Evolutionary conservation across 2,329 filamentous ascomycete species (phyloP).

Genomic region (Aspergillus sp.): DNA sequence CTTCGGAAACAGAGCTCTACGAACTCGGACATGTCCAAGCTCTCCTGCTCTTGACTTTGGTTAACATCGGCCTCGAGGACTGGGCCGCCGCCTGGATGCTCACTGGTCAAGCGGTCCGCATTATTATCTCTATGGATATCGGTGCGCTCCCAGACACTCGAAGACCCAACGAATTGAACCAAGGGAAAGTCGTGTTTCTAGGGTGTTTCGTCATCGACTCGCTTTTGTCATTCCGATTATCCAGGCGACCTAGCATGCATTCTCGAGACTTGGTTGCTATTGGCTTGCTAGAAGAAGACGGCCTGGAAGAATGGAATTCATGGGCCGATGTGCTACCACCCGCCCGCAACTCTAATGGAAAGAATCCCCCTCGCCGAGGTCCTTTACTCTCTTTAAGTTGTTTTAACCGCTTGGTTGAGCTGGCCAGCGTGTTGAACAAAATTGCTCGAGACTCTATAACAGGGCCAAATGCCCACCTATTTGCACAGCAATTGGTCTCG

Average conservation of each 20-base stretch:
- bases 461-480: conserved; percentile 28
- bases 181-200: conserved; percentile 47
- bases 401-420: conserved; percentile 52
- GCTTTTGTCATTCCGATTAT: conserved; percentile 51
- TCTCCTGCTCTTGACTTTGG: conserved; percentile 47
- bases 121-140: conserved; percentile 43
- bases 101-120: conserved; percentile 53
- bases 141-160: conserved; percentile 25
- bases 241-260: conserved; percentile 47
- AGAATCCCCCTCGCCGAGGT: conserved; percentile 33
- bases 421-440: conserved; percentile 39
- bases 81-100: conserved; percentile 55
- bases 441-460: conserved; percentile 31
- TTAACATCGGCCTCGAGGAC: conserved; percentile 50
- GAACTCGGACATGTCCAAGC: conserved; percentile 47
- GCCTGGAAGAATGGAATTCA: conserved; percentile 71
- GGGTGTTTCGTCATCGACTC: conserved; percentile 57
- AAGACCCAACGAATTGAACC: conserved; percentile 32
- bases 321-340: conserved; percentile 57
- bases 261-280: conserved; percentile 48
- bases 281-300: conserved; percentile 62
- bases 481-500: conserved; percentile 36
- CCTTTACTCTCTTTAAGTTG: conserved; percentile 51
- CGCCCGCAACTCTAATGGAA: conserved; percentile 27
- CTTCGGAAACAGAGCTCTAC: conserved; percentile 40